Evolutionary conservation across 352 stramenopile genomes (phyloP).

Genomic region (Plasmopara halstedii): DNA sequence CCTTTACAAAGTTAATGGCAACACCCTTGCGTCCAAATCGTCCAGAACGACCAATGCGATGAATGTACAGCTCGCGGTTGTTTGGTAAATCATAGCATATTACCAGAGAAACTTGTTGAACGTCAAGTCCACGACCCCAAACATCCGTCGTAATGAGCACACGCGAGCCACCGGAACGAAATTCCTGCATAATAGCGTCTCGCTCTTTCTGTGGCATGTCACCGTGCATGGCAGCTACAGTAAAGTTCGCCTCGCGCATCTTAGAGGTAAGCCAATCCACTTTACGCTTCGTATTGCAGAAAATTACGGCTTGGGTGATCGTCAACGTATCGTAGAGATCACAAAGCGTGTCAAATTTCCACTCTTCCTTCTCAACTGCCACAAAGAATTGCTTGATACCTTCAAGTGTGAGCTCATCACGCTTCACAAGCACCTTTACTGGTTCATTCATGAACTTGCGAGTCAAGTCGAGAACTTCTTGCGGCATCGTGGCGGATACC

Average conservation of each 20-base stretch:
- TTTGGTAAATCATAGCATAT: conserved; percentile 97
- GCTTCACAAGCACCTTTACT: conserved; percentile 94
- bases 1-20: conserved; percentile 97
- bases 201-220: conserved; percentile 95
- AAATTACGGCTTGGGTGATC: conserved; percentile 99
- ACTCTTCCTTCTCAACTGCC: conserved; percentile 97
- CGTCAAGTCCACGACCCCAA: conserved; percentile 95
- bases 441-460: conserved; percentile 98
- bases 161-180: conserved; percentile 89
- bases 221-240: conserved; percentile 95
- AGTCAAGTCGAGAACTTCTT: conserved; percentile 95
- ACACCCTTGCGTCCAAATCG: conserved; percentile 96
- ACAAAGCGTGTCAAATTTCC: conserved; percentile 98
- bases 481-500: conserved; percentile 91
- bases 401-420: conserved; percentile 96
- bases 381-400: conserved; percentile 99
- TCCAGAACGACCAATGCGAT: conserved; percentile 94
- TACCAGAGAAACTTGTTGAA: conserved; percentile 95
- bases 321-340: conserved; percentile 98
- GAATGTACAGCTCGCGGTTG: conserved; percentile 96
- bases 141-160: conserved; percentile 98
- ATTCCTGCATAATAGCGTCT: conserved; percentile 96
- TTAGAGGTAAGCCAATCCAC: conserved; percentile 95
- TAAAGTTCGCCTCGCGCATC: conserved; percentile 96
- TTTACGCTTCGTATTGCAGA: conserved; percentile 98